Conservation (phyloP, 192 early-diverging fungal genomes). For the Coemansia erecta region DNA sequence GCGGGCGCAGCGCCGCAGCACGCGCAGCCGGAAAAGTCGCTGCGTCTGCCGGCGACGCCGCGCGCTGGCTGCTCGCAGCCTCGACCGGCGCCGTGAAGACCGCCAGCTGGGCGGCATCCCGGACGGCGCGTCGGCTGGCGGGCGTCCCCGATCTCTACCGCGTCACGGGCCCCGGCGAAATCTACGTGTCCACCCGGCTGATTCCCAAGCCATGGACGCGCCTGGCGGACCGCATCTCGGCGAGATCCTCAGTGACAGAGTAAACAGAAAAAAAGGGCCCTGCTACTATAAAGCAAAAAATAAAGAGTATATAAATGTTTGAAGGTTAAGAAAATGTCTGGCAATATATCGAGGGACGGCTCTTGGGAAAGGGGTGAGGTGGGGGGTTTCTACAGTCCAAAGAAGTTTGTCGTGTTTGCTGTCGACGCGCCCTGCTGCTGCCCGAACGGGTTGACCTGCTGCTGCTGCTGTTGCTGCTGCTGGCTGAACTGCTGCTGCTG, state of each 20-base stretch:
- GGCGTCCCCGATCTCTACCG: slow-evolving; percentile 53
- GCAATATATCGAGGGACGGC: not conserved
- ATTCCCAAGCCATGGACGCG: slow-evolving; percentile 46
- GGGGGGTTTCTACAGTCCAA: slow-evolving; percentile 26
- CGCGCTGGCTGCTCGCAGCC: slow-evolving; percentile 9
- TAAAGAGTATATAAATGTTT: slow-evolving; percentile 1
- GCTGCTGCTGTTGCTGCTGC: slow-evolving; percentile 24
- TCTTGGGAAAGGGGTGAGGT: not conserved
- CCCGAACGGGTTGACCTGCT: slow-evolving; percentile 45
- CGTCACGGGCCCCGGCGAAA: slow-evolving; percentile 41
- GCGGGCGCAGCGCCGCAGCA: not conserved
- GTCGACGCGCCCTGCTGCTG: slow-evolving; percentile 22
- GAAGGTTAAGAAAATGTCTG: not conserved
- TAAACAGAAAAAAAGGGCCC: not conserved
- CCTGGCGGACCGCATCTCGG: slow-evolving; percentile 23
- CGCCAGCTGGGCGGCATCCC: slow-evolving; percentile 29
- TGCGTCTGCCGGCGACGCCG: not conserved
- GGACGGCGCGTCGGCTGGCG: slow-evolving; percentile 33
- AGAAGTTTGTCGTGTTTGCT: slow-evolving; percentile 37
- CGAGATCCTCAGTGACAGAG: slow-evolving; percentile 23
- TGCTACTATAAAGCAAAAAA: not conserved
- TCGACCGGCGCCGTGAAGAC: slow-evolving; percentile 20
- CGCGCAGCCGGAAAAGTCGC: not conserved
- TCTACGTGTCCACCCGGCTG: slow-evolving; percentile 43
- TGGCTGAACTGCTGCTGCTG: slow-evolving; percentile 13